Evolutionary conservation across 2,329 filamentous ascomycete species (phyloP).

Genomic region (Monosporascus cannonballus): DNA sequence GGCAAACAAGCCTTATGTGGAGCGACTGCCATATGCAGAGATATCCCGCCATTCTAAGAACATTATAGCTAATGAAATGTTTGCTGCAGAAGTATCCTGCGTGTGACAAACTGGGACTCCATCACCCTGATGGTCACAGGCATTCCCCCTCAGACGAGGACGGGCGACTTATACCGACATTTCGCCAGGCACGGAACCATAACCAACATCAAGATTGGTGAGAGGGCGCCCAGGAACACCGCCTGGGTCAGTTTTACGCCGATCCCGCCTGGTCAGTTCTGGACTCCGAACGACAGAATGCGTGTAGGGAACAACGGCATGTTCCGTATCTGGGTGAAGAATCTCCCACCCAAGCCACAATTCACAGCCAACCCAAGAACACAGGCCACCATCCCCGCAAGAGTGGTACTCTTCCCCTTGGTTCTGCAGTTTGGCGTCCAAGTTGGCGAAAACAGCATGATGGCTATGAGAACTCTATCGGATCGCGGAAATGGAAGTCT

Average conservation of each 20-base stretch:
- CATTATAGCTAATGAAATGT: too few relatives aligned
- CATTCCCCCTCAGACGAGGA: neutral
- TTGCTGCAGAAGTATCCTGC: too few relatives aligned
- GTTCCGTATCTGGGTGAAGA: neutral
- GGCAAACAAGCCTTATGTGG: too few relatives aligned
- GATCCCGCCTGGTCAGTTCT: neutral
- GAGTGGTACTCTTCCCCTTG: neutral
- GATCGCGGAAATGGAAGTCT: conserved; percentile 15
- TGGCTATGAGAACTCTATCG: conserved; percentile 46
- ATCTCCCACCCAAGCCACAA: neutral
- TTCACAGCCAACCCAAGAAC: neutral
- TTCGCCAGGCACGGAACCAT: neutral
- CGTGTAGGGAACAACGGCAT: neutral
- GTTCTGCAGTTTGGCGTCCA: conserved; percentile 20
- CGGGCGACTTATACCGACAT: neutral
- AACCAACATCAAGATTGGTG: neutral
- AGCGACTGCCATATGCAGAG: too few relatives aligned
- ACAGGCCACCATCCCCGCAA: neutral
- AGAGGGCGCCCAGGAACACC: neutral
- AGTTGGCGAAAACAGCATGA: conserved; percentile 43
- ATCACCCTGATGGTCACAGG: neutral
- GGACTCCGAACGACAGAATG: neutral
- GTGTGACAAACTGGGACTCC: neutral
- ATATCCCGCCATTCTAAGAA: too few relatives aligned
- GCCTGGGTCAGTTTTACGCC: neutral